Conservation (phyloP, 805 yeast species). For the Wickerhamiella allomyrinae region DNA sequence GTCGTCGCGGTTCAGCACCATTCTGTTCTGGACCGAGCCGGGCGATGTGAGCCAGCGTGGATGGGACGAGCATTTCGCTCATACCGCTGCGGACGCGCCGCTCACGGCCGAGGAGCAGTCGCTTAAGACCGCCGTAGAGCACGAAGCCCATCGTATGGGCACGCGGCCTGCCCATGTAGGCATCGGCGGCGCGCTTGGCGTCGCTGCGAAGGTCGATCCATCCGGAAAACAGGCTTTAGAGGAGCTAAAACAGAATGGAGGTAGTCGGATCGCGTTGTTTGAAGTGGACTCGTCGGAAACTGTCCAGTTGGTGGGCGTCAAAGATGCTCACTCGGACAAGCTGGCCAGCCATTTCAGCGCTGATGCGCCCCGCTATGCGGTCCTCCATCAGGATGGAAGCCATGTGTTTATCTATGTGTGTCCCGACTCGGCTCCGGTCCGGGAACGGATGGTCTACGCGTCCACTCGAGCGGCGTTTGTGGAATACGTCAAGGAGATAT, state of each 20-base stretch:
- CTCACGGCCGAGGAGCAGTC: constrained; percentile 46
- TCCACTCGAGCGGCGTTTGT: constrained; percentile 38
- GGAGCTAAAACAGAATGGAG: constrained; percentile 11
- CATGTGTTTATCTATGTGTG: constrained; percentile 65
- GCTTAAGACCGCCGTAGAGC: constrained; percentile 32
- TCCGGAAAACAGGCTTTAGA: constrained; percentile 16
- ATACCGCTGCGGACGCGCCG: constrained; percentile 31
- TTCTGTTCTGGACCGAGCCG: constrained; percentile 41
- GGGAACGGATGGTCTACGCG: constrained; percentile 87
- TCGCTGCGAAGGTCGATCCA: constrained; percentile 13
- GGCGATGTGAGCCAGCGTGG: constrained; percentile 40
- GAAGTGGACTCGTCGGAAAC: constrained; percentile 40
- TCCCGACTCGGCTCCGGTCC: constrained; percentile 80
- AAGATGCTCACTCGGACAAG: constrained; percentile 19
- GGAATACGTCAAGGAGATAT: constrained; percentile 14
- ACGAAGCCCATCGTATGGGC: constrained; percentile 29
- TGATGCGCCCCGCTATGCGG: constrained; percentile 43
- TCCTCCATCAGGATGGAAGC: constrained; percentile 19
- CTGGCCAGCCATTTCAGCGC: constrained; percentile 25
- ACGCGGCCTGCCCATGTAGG: constrained; percentile 15
- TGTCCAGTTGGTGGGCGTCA: constrained; percentile 27
- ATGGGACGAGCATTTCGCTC: constrained; percentile 30
- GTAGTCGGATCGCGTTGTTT: constrained; percentile 25
- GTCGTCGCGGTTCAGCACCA: constrained; percentile 33
- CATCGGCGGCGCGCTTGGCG: constrained; percentile 13